These are phyloP conservation scores for Polychytrium aggregatum DNA, from an alignment of 192 early-diverging fungal species.

Conservation along the genomic window DNA sequence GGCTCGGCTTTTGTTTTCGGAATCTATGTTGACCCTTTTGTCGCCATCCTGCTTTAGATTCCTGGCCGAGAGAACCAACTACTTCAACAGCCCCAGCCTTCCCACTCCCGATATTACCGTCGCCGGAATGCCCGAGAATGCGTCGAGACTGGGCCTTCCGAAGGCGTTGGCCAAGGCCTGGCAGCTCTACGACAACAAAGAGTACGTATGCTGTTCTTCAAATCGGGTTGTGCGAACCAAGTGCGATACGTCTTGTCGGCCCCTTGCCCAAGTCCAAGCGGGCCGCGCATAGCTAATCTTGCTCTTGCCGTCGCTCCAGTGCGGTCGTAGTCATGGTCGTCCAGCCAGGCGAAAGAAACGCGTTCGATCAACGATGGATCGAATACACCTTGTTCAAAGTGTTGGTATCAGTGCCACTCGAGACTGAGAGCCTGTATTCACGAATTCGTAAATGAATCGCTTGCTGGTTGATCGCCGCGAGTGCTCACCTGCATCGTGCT, in stretches of 20 bases:
- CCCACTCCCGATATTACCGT: conserved; percentile 15
- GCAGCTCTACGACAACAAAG: conserved; percentile 41
- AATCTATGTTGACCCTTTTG: too few species aligned
- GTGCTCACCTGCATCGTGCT: too few species aligned
- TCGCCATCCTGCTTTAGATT: conserved; percentile 15
- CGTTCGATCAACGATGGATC: conserved; percentile 85
- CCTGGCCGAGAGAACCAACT: conserved; percentile 16
- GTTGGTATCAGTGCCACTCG: conserved; percentile 4
- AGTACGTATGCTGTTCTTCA: conserved; percentile 7
- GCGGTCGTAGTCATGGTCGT: conserved; percentile 80
- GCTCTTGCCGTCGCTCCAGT: conserved; percentile 8
- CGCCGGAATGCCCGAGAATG: conserved; percentile 34
- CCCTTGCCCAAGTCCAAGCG: too few species aligned
- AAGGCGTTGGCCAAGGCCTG: conserved; percentile 59
- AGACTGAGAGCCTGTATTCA: background rate
- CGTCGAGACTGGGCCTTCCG: conserved; percentile 57
- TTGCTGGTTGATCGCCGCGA: too few species aligned
- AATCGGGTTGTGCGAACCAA: too few species aligned
- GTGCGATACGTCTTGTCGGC: too few species aligned
- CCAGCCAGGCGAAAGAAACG: conserved; percentile 86
- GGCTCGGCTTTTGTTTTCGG: too few species aligned
- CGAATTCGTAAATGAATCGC: too few species aligned
- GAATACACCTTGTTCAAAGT: conserved; percentile 65
- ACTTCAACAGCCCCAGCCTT: conserved; percentile 14
- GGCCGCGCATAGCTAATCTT: background rate